Conservation (phyloP, 768 basidiomycete genomes). For the Coprinopsis sp. region DNA sequence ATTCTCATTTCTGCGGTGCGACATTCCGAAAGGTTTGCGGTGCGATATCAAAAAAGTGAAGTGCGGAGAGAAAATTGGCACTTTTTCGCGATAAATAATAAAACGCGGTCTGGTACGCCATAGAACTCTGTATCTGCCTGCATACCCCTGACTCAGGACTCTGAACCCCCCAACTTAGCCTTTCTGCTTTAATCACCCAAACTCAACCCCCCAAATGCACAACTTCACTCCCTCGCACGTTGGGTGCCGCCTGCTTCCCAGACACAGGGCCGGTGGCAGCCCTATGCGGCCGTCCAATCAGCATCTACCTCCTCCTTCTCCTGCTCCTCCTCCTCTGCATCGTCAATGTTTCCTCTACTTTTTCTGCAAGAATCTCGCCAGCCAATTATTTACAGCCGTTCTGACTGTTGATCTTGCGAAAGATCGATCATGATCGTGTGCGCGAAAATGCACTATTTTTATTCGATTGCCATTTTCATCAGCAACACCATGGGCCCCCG, state of each 20-base stretch:
- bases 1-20: too few relatives aligned
- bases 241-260: constrained; percentile 66
- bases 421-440: too few relatives aligned
- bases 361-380: constrained; percentile 25
- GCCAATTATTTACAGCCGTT: constrained; percentile 30
- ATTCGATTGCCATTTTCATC: constrained; percentile 57
- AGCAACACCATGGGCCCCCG: constrained; percentile 45
- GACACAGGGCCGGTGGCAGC: constrained; percentile 75
- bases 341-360: constrained; percentile 36
- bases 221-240: constrained; percentile 52
- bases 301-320: constrained; percentile 31
- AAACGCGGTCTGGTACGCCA: too few relatives aligned
- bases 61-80: constrained; percentile 1
- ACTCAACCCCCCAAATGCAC: constrained; percentile 35
- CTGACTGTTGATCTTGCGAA: too few relatives aligned
- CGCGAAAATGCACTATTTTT: too few relatives aligned
- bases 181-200: constrained; percentile 21
- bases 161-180: constrained; percentile 24
- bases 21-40: too few relatives aligned
- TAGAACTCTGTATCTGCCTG: constrained; percentile 25
- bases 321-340: constrained; percentile 30
- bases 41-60: constrained; percentile 6
- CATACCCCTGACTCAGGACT: constrained; percentile 20
- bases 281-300: constrained; percentile 50
- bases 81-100: too few relatives aligned